Conservation (phyloP, 2,329 filamentous ascomycete species). For the Curvularia eragrostidis region DNA sequence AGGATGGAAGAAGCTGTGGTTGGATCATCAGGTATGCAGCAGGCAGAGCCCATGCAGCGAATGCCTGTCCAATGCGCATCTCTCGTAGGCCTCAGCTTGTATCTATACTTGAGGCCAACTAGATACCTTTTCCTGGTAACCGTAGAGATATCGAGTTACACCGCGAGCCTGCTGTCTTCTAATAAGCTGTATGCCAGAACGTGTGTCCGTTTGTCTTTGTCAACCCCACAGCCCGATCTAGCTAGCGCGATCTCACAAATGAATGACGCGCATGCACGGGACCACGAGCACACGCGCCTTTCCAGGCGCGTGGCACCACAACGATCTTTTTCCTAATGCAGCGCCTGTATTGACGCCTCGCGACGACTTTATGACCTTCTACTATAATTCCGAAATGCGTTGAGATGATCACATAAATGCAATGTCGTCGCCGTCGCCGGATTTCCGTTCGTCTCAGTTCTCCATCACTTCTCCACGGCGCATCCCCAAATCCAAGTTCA, state of each 20-base stretch:
- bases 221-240: constrained; percentile 1
- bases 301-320: constrained; percentile 11
- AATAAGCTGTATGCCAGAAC: not conserved
- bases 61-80: not conserved
- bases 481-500: constrained; percentile 72
- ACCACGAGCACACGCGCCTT: constrained; percentile 41
- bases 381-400: constrained; percentile 3
- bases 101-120: not conserved
- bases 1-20: not conserved
- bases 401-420: constrained; percentile 13
- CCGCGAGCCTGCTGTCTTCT: not conserved
- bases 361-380: not conserved
- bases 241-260: constrained; percentile 30
- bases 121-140: not conserved
- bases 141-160: not conserved
- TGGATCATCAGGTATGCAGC: constrained; percentile 8
- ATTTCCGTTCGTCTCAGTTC: constrained; percentile 56
- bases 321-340: constrained; percentile 8
- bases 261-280: constrained; percentile 47
- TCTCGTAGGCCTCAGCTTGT: not conserved
- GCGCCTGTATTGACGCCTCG: not conserved
- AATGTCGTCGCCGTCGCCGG: constrained; percentile 59
- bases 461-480: constrained; percentile 46
- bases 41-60: not conserved
- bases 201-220: not conserved